These are phyloP conservation scores for Thinopyrum obtusiflorum DNA, from an alignment of 202 grass and related monocot genomes.

Conservation along the genomic window DNA sequence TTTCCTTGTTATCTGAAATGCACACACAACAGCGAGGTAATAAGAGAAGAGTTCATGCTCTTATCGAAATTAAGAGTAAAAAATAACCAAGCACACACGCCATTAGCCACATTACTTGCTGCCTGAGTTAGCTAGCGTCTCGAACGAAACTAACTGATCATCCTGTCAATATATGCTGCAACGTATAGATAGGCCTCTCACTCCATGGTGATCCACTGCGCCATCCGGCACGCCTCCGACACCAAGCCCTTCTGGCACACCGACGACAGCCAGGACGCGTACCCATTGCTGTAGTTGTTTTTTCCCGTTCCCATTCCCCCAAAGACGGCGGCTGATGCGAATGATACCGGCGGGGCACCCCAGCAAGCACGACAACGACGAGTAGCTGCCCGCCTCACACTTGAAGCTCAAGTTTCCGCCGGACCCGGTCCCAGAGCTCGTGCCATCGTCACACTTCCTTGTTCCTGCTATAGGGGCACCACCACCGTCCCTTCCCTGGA, in stretches of 20 bases:
- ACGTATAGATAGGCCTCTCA: no score
- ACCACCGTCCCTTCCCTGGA: constrained; percentile 25
- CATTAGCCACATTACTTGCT: no score
- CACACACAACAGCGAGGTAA: no score
- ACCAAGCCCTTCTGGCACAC: constrained; percentile 27
- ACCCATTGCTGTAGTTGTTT: background rate
- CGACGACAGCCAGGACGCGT: constrained; percentile 42
- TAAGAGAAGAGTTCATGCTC: no score
- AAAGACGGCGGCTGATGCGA: constrained; percentile 16
- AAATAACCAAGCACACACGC: no score
- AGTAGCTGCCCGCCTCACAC: constrained; percentile 79
- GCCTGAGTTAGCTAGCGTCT: no score
- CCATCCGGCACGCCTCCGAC: constrained; percentile 20
- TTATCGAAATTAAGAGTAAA: no score
- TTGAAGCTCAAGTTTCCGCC: constrained; percentile 61
- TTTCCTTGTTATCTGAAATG: no score
- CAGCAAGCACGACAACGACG: constrained; percentile 45
- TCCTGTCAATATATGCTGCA: no score
- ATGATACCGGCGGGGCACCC: constrained; percentile 45
- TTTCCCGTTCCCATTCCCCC: background rate
- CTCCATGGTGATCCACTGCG: constrained; percentile 77
- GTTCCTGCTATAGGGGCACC: no score
- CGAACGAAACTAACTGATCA: no score
- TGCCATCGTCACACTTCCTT: constrained; percentile 41
- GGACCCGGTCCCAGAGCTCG: constrained; percentile 11